Base-by-base conservation (phyloP, 2,329 filamentous ascomycete species). In the Fusarium nurragi region DNA sequence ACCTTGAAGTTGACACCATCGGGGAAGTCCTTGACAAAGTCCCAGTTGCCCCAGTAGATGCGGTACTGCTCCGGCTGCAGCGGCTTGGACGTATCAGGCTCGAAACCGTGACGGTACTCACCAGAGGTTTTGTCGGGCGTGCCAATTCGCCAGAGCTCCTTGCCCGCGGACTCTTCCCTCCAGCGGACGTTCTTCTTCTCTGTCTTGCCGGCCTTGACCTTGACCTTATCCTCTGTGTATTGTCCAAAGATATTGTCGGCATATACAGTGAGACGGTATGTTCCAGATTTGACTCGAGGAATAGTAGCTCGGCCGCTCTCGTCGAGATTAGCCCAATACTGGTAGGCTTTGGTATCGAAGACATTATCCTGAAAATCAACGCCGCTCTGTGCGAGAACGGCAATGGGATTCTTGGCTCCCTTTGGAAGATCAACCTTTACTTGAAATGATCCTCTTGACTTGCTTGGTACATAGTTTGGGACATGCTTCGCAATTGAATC, bases 211-310 rank as follows among this genome's bases (percentile, higher is more conserved):
- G 81, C 76, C 6, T 71, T 71, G 7, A 88, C 72, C 3, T 76
- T 73, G 21, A 83, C 64, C 36, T 79, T 76, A 54, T 90, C 87
- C 59, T 85, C 80, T 2, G 79, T 75, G 65, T 82, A 88, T 64
- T 88, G 80, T 1, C 87, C 87, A 57, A 90, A 90, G 37, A 89
- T 79, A 0, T 83, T 84, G 12, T 86, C 83, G 0, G 86, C 88
- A 65, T 88, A 89, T 26, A 90, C 76, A 2, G 87, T 90, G 9
- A 90, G 75, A 4, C 87, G 80, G 74, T 89, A 90, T 1, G 78
- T 85, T 7, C 86, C 87, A 5, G 80, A 81, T 63, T 83, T 84
- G 34, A 90, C 81, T 79, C 78, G 22, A 77, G 80, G 54, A 77
- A 90, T 87, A 11, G 72, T 75, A 6, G 86, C 84, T 6, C 74